Conservation (phyloP, 192 early-diverging fungal genomes). For the Coemansia sp. region DNA sequence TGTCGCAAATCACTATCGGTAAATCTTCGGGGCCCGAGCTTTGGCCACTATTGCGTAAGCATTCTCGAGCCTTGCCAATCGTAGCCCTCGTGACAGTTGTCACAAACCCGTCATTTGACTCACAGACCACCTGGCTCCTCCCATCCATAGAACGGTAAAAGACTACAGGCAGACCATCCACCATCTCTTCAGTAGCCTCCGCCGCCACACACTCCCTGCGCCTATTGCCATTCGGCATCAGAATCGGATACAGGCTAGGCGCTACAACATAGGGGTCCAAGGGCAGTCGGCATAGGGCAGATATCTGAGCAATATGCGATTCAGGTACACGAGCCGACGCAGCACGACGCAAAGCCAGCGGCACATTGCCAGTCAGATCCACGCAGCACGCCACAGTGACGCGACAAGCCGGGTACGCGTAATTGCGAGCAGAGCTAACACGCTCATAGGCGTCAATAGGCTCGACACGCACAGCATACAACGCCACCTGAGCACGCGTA, state of each 20-base stretch:
- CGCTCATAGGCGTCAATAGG: constrained; percentile 54
- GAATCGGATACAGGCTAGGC: not conserved
- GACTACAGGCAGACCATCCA: constrained; percentile 24
- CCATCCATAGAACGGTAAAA: constrained; percentile 29
- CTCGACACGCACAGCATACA: constrained; percentile 41
- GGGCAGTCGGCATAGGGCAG: constrained; percentile 1
- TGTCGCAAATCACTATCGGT: constrained; percentile 37
- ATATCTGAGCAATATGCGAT: constrained; percentile 19
- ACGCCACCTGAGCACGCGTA: constrained; percentile 24
- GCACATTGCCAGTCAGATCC: constrained; percentile 42
- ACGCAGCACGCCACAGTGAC: constrained; percentile 43
- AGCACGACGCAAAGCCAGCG: constrained; percentile 42
- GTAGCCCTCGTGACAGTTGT: not conserved
- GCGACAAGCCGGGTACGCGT: constrained; percentile 37
- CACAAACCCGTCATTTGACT: not conserved
- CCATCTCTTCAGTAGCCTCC: constrained; percentile 16
- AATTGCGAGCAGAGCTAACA: constrained; percentile 12
- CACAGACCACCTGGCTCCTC: constrained; percentile 1
- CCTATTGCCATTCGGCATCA: not conserved
- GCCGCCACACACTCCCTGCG: constrained; percentile 8
- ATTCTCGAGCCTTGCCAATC: not conserved
- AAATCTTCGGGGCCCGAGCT: constrained; percentile 5
- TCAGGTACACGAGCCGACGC: constrained; percentile 28
- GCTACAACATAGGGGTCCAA: not conserved
- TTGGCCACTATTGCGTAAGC: constrained; percentile 39